Base-by-base conservation (phyloP, 805 yeast genomes). In the Gaillardinia entomophila region DNA sequence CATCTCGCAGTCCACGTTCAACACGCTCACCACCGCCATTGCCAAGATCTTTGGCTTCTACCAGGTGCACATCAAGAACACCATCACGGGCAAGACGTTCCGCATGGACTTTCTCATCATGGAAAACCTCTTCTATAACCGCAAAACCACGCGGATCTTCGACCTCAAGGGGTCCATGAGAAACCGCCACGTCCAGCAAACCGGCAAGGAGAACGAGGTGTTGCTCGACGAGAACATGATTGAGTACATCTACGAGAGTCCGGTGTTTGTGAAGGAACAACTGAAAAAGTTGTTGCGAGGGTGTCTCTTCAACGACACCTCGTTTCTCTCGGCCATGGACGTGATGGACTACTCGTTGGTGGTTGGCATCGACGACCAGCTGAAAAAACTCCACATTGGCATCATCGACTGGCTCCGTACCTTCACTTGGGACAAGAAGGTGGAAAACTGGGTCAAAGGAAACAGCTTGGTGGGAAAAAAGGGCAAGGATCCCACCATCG, bases 391-490 rank as follows among this genome's bases (percentile, higher is more conserved):
- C 24, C 87, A 88, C 13, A 96, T 89, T 11, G 99, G 99, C 3
- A 89, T 92, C 26, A 89, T 92, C 39, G 86, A 92, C 56, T 92
- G 94, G 67, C 79, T 92, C 27, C 62, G 99, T 37, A 88, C 98
- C 0, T 92, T 90, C 49, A 92, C 99, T 0, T 92, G 99, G 99
- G 99, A 92, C 50, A 92, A 92, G 58, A 92, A 89, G 57, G 75
- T 92, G 17, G 99, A 92, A 55, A 88, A 95, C 54, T 92, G 98
- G 98, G 98, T 92, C 24, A 92, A 92, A 54, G 98, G 95, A 35
- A 83, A 86, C 48, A 89, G 90, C 1, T 66, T 92, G 24, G 95
- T 90, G 27, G 88, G 88, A 4, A 85, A 87, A 24, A 82, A 82
- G 32, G 85, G 87, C 1, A 90, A 85, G 47, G 95, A 85, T 43